Evolutionary conservation across 139 green algal genomes (phyloP), one percentile per base, ranked within the genome.

Genomic region (Desmodesmus armatus): DNA sequence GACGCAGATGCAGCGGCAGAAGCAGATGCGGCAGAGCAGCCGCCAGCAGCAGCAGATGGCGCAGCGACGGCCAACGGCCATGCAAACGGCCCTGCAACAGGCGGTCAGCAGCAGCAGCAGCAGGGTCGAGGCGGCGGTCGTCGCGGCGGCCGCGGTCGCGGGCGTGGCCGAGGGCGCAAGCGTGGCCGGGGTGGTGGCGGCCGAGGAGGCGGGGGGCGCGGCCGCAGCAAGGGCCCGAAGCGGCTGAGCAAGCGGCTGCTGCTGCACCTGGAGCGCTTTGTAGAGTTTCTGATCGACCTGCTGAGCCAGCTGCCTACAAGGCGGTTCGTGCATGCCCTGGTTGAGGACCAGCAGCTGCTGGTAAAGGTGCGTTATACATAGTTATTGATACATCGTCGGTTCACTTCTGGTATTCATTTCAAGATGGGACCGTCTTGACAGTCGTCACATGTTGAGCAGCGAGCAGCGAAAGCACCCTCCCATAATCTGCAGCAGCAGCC

Each of bases 261-360:
- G 88, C 84, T 92, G 44, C 95, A 95, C 85, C 97, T 92, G 83
- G 96, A 99, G 94, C 94, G 94, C 31, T 98, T 96, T 81, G 71
- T 98, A 27, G 95, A 98, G 91, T 92, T 98, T 53, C 65, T 98
- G 9, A 93, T 96, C 6, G 96, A 99, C 87, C 90, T 99, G 83
- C 89, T 99, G 33, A 95, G 90, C 29, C 96, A 98, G 88, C 91
- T 98, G 62, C 95, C 94, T 23, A 98, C 95, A 7, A 87, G 94
- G 25, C 92, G 96, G 73, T 98, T 98, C 87, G 90, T 97, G 72
- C 93, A 89, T 49, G 91, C 95, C 0, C 43, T 98, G 79, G 74
- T 99, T 60, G 92, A 97, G 66, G 95, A 98, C 87, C 87, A 88
- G 17, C 93, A 91, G 7, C 77, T 99, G 25, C 90, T 98, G 71